Percentiles rank a stretch among this genome's conserved stretches.
Conservation (phyloP, 768 basidiomycete species). For the Postia placenta region DNA sequence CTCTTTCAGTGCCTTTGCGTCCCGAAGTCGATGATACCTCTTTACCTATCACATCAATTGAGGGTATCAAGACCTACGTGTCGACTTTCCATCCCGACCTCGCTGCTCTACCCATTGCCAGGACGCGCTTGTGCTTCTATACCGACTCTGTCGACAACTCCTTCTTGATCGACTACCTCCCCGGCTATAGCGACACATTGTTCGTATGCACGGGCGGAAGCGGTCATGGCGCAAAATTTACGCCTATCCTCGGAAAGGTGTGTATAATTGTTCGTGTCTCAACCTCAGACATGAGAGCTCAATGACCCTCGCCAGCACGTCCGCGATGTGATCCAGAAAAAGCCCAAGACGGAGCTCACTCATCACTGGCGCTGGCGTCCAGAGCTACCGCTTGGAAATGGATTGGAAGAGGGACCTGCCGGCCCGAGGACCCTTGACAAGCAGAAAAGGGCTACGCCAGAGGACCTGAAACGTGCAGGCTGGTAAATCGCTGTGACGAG, state of each 20-base stretch:
- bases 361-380: slow-evolving; percentile 6
- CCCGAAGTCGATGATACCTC: slow-evolving; percentile 3
- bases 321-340: slow-evolving; percentile 4
- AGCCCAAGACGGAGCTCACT: slow-evolving; percentile 5
- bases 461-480: slow-evolving; percentile 1
- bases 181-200: slow-evolving; percentile 1
- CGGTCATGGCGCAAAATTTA: slow-evolving; percentile 5
- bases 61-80: slow-evolving; percentile 6
- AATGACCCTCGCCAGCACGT: neutral
- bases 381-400: slow-evolving; percentile 2
- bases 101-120: slow-evolving; percentile 1
- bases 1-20: slow-evolving; percentile 1
- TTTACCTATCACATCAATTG: slow-evolving; percentile 1
- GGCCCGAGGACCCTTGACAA: slow-evolving; percentile 5
- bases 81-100: slow-evolving; percentile 4
- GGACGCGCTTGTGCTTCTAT: slow-evolving; percentile 4
- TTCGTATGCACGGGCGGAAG: slow-evolving; percentile 7
- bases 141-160: slow-evolving; percentile 7
- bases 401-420: slow-evolving; percentile 2
- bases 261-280: neutral
- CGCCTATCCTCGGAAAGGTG: slow-evolving; percentile 6
- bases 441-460: slow-evolving; percentile 1
- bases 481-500: neutral
- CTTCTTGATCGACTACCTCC: slow-evolving; percentile 4
- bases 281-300: neutral